Evolutionary conservation across 768 basidiomycete genomes (phyloP), one percentile per base, ranked within the genome.

Genomic region (Lentinula guzmanii): DNA sequence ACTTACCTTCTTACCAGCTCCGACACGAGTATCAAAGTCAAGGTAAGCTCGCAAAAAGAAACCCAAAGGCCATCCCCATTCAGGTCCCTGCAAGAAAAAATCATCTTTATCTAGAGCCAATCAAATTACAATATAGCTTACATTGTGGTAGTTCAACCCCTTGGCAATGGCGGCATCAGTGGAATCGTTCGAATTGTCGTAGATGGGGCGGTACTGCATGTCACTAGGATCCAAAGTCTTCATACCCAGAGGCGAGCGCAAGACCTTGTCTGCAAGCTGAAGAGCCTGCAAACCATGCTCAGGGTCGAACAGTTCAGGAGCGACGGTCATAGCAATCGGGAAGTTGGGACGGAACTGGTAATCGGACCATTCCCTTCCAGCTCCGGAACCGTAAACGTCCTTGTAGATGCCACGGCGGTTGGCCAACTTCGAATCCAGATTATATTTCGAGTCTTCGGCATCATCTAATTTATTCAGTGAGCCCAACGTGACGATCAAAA

Each of bases 401-500:
- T 99, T 99, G 81, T 98, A 99, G 70, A 98, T 96, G 4, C 96
- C 97, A 61, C 97, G 83, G 13, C 93, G 87, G 70, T 93, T 90
- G 63, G 97, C 79, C 39, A 98, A 73, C 24, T 66, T 79, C 3
- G 90, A 66, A 68, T 92, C 78, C 66, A 97, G 72, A 59, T 80
- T 79, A 76, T 93, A 93, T 15, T 85, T 76, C 3, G 67, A 64
- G 69, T 99, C 96, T 28, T 90, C 82, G 10, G 76, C 69, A 1
- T 87, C 81, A 70, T 95, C 94, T 34, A 46, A 42, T 56, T 46
- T 34, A 39, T 31, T 66, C 24, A 65, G 18, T 37, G 51, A 61
- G 24, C 46, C 28, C 6, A 21, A 24, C 50, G 7, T 13, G 37
- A 58, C 16, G 48, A 50, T 16, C 5, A 21, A 60, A 5, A 57